Evolutionary conservation across 805 yeast genomes (phyloP), one percentile per base, ranked within the genome.

Genomic region (Peterozyma toletana): DNA sequence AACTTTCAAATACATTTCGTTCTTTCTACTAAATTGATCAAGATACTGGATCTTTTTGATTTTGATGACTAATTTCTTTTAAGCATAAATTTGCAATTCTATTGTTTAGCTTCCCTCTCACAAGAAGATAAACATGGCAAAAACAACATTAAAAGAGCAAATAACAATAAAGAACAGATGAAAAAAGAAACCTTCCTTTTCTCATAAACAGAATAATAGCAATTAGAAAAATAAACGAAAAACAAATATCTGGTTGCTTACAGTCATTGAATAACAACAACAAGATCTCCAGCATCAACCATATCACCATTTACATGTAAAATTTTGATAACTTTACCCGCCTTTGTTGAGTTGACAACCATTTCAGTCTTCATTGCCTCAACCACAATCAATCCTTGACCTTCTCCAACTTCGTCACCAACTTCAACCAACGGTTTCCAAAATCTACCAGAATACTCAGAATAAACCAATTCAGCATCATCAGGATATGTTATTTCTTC

Each of bases 291-390:
- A 35, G 96, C 88, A 48, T 91, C 97, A 35, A 91, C 95, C 85
- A 93, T 86, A 57, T 91, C 96, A 56, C 98, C 98, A 57, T 88
- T 87, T 44, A 73, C 71, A 61, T 88, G 96, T 46, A 79, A 63
- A 38, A 87, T 68, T 65, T 85, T 84, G 40, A 76, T 58, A 17
- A 87, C 90, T 57, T 77, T 83, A 55, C 96, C 95, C 17, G 70
- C 68, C 44, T 58, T 69, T 1, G 95, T 74, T 16, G 97, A 79
- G 43, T 64, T 70, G 33, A 91, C 95, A 41, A 79, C 76, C 97
- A 91, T 91, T 66, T 91, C 99, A 0, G 98, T 93, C 72, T 91
- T 91, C 99, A 91, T 91, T 44, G 99, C 98, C 64, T 91, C 99
- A 43, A 91, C 86, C 35, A 93, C 88, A 51, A 91, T 76, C 48